Percentiles rank a stretch among this genome's conserved stretches.
Evolutionary conservation across 2,329 filamentous ascomycete species (phyloP).

Genomic region (Nemania abortiva): DNA sequence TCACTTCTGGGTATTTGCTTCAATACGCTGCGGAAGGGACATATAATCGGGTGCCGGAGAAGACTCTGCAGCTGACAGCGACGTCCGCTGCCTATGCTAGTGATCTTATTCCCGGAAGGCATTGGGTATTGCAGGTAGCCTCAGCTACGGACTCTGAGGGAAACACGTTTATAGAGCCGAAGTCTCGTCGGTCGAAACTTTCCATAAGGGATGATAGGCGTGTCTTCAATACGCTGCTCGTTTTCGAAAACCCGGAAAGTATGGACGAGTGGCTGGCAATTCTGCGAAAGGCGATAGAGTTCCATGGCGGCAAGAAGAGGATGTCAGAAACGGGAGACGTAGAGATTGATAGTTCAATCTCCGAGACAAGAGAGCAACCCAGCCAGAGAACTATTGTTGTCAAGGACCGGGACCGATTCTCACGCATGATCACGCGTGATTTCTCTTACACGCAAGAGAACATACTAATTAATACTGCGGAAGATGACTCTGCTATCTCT

Average conservation of each 20-base stretch:
- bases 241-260: slow-evolving; percentile 78
- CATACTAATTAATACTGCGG: slow-evolving; percentile 42
- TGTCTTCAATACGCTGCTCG: slow-evolving; percentile 75
- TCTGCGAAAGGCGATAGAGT: slow-evolving; percentile 77
- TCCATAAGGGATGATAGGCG: slow-evolving; percentile 71
- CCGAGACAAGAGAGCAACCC: slow-evolving; percentile 54
- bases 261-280: slow-evolving; percentile 81
- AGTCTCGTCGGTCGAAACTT: slow-evolving; percentile 74
- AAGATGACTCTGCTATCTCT: slow-evolving; percentile 47
- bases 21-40: slow-evolving; percentile 79
- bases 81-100: slow-evolving; percentile 84
- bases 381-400: slow-evolving; percentile 63
- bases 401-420: slow-evolving; percentile 62
- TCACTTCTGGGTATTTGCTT: slow-evolving; percentile 77
- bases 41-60: slow-evolving; percentile 79
- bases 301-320: slow-evolving; percentile 74
- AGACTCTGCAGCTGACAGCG: slow-evolving; percentile 76
- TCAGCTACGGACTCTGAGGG: slow-evolving; percentile 73
- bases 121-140: slow-evolving; percentile 83
- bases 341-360: slow-evolving; percentile 56
- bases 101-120: slow-evolving; percentile 81
- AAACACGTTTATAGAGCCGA: slow-evolving; percentile 61
- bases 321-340: slow-evolving; percentile 70
- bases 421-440: slow-evolving; percentile 55
- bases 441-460: slow-evolving; percentile 52